Percentiles rank a stretch among this genome's conserved stretches.
phyloP scores from a whole-genome alignment of 2,329 filamentous ascomycete species.

The Fonsecaea monophora region DNA sequence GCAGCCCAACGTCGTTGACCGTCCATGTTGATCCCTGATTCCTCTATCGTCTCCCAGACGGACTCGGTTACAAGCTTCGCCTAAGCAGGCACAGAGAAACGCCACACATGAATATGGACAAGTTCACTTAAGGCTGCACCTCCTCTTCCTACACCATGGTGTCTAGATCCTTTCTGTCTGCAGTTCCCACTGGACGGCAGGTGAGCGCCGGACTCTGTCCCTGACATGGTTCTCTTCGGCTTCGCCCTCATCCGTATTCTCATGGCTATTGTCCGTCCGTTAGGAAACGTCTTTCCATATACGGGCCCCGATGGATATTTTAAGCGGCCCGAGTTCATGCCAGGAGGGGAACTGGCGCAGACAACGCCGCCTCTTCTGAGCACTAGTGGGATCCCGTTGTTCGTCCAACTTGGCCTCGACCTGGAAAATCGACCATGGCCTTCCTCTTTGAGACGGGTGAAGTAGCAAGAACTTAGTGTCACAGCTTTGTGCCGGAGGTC shows the following conservation, averaged over 20 bases:
- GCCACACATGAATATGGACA: not conserved
- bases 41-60: not conserved
- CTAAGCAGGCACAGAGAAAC: not conserved
- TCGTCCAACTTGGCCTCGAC: not conserved
- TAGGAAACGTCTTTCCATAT: not conserved
- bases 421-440: not conserved
- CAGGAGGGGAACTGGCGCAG: conserved; percentile 2
- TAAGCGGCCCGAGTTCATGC: not conserved
- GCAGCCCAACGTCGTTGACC: no score
- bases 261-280: not conserved
- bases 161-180: no score
- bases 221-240: not conserved
- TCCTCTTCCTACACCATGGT: not conserved
- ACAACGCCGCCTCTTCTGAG: not conserved
- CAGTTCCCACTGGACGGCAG: not conserved
- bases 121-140: not conserved
- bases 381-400: not conserved
- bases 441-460: not conserved
- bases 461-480: not conserved
- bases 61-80: not conserved
- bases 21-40: not conserved
- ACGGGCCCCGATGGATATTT: not conserved
- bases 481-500: not conserved
- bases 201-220: not conserved
- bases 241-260: not conserved